Conservation (phyloP, 805 yeast species). For the Wickerhamiella nectarea region DNA sequence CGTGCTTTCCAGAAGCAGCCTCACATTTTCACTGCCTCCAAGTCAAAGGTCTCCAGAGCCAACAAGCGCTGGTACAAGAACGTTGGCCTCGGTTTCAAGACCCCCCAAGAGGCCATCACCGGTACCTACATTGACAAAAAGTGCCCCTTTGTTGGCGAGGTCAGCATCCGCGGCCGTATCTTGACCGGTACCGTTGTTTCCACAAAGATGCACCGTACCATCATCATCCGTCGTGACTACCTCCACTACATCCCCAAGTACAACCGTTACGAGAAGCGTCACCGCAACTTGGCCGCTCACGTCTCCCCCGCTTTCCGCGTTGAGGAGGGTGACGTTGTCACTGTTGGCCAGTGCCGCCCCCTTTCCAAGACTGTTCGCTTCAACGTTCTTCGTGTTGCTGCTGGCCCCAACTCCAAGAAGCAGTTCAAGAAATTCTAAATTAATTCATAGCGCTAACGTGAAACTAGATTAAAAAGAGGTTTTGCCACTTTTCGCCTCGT, state of each 20-base stretch:
- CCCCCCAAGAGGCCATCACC: conserved; percentile 97
- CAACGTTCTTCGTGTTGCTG: conserved; percentile 93
- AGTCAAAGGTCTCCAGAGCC: conserved; percentile 95
- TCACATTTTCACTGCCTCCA: conserved; percentile 99
- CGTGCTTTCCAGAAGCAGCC: conserved; percentile 99
- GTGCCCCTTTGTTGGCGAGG: conserved; percentile 96
- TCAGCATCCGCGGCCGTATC: conserved; percentile 99
- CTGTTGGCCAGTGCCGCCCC: conserved; percentile 99
- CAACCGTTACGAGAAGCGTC: conserved; percentile 99
- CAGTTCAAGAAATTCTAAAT: conserved; percentile 91
- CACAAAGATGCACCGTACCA: conserved; percentile 99
- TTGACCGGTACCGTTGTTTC: conserved; percentile 99
- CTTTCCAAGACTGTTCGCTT: conserved; percentile 98
- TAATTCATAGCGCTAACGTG: background rate
- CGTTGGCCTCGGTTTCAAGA: conserved; percentile 99
- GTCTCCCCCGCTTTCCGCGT: conserved; percentile 99
- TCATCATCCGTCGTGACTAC: conserved; percentile 99
- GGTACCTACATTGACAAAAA: conserved; percentile 99
- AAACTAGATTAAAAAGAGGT: too few species aligned
- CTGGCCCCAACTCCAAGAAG: conserved; percentile 75
- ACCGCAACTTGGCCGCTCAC: conserved; percentile 99
- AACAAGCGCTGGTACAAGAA: conserved; percentile 99
- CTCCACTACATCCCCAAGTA: conserved; percentile 99
- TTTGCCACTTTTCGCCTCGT: too few species aligned
- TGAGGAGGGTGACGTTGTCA: conserved; percentile 95